Conservation (phyloP, 371 early-diverging fungal species). For the Rhizopus arrhizus region DNA sequence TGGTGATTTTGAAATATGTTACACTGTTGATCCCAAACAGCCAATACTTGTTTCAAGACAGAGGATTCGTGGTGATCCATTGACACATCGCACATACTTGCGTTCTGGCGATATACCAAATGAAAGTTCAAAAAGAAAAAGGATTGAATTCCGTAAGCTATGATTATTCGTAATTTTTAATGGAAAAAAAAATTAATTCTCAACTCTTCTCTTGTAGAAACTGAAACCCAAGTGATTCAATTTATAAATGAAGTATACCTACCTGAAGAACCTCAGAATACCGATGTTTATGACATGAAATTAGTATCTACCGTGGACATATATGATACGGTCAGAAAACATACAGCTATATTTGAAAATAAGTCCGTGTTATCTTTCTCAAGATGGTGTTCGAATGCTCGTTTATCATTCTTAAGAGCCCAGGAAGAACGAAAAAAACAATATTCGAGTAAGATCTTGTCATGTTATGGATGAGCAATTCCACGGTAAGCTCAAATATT, state of each 20-base stretch:
- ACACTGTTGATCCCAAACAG: too few species aligned
- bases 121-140: background rate
- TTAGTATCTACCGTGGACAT: background rate
- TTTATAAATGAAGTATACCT: constrained; percentile 10
- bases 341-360: constrained; percentile 12
- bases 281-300: constrained; percentile 5
- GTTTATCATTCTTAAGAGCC: constrained; percentile 10
- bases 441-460: constrained; percentile 3
- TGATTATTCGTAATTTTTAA: too few species aligned
- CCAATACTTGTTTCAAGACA: too few species aligned
- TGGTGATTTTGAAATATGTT: too few species aligned
- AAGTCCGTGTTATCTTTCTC: constrained; percentile 11
- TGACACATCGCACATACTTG: too few species aligned
- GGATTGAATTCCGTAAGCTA: background rate
- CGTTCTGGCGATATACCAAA: too few species aligned
- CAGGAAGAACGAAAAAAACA: constrained; percentile 10
- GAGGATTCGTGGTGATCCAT: too few species aligned
- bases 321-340: constrained; percentile 1
- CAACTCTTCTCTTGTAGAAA: too few species aligned
- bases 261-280: constrained; percentile 2
- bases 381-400: constrained; percentile 13
- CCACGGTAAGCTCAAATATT: constrained; percentile 11
- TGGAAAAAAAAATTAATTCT: too few species aligned
- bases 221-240: constrained; percentile 2
- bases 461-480: constrained; percentile 11